Base-by-base conservation (phyloP, 202 grass and related monocot species). In the Setaria viridis region DNA sequence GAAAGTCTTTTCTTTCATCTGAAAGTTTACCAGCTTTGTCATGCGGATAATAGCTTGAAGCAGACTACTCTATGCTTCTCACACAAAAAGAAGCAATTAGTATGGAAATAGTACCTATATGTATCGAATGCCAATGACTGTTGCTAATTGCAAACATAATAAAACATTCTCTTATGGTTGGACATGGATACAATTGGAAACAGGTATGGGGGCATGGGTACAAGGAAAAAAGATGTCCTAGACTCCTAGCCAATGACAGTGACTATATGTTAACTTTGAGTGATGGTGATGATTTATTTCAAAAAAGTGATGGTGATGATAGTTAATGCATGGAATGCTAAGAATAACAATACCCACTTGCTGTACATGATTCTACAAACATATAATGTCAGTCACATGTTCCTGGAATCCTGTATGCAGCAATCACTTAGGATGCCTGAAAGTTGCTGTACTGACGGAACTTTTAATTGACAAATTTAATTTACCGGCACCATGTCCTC, bases 41-140 rank as follows among this genome's bases (percentile, higher is more conserved):
- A 62, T 62, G 11, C 9, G 6, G 20, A 87, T 74, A 13, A 87
- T 74, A 13, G 25, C 39, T 20, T 81, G 71, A 82, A 50, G 41
- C 49, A 47, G 1, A 47, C 16, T 54, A 4, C 29, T 46, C 35
- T 45, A 73, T 54, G 48, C 6, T 74, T 64, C 39, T 5, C 50
- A 80, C 46, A 80, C 48, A 5, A 78, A 34, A 85, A 42, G 20
- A 85, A 37, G 46, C 9, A 45, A 13, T 49, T 73, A 73, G 0
- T 4, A 20, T 16, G 34, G 25, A 79, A 62, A 63, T 0, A 13
- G 0, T 50, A 6, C 13, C 19, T 2, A 17, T 66, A 35, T 50
- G 13, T 35, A 46, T 10, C 9, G 10, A 30, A 79, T 50, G 41
- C 15, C 59, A 79, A 35, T 29, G 54, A 21, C 2, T 58, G n/a